phyloP scores from a whole-genome alignment of 139 green algal species.

The Desmodesmus armatus region DNA sequence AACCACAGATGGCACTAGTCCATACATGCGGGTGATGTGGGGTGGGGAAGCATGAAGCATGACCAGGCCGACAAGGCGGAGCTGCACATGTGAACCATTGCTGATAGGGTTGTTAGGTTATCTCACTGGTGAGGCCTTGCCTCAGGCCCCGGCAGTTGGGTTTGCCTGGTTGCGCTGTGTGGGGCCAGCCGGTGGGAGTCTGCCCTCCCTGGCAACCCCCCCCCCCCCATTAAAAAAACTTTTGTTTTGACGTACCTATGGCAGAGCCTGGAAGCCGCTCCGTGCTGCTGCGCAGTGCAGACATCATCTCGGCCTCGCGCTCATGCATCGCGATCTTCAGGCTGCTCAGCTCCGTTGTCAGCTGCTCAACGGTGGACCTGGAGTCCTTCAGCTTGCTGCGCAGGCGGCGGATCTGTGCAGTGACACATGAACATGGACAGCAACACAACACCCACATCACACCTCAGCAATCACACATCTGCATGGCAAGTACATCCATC shows the following conservation, averaged over 20 bases:
- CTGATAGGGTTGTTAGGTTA: neutral
- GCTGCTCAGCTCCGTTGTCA: constrained; percentile 13
- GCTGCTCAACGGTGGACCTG: neutral
- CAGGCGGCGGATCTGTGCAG: constrained; percentile 1
- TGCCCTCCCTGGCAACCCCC: no score
- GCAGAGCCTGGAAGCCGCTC: constrained; percentile 14
- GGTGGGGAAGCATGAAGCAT: neutral
- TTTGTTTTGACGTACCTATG: no score
- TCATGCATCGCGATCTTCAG: constrained; percentile 27
- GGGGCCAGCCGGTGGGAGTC: no score
- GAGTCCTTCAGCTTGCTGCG: constrained; percentile 14
- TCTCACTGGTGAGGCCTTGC: no score
- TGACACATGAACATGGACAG: neutral
- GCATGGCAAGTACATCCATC: neutral
- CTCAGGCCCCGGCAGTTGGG: no score
- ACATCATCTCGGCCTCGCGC: constrained; percentile 29
- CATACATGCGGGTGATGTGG: neutral
- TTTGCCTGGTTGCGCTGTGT: no score
- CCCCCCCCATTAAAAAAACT: neutral
- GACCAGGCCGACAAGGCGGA: neutral
- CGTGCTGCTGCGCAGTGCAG: constrained; percentile 12
- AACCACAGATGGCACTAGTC: neutral
- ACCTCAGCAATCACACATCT: no score
- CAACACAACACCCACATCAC: neutral
- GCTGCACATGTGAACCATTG: neutral